phyloP scores from a whole-genome alignment of 1,284 basidiomycete species.

The Sphagnurus paluster region DNA sequence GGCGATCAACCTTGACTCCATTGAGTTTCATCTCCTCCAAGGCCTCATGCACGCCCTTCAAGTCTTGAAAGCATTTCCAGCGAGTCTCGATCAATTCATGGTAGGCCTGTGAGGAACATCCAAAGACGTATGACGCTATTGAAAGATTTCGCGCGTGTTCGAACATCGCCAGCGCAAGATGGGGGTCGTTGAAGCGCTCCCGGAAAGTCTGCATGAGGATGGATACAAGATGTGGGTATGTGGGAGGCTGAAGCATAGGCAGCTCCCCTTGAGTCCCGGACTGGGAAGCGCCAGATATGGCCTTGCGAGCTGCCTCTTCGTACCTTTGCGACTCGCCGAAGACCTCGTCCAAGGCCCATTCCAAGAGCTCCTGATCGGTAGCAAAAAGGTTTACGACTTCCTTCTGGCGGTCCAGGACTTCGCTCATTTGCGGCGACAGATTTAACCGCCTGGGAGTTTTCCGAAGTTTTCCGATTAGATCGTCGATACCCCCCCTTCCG shows the following conservation, averaged over 20 bases:
- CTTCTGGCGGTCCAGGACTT: constrained; percentile 71
- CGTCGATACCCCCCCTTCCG: constrained; percentile 33
- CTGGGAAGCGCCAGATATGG: constrained; percentile 28
- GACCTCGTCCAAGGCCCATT: constrained; percentile 74
- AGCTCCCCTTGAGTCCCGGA: constrained; percentile 23
- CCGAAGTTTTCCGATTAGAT: constrained; percentile 50
- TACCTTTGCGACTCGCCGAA: constrained; percentile 58
- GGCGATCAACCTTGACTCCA: constrained; percentile 64
- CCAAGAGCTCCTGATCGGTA: constrained; percentile 71
- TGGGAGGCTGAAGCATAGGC: constrained; percentile 50
- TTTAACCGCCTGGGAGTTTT: constrained; percentile 46
- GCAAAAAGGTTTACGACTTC: constrained; percentile 74
- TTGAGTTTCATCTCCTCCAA: constrained; percentile 83
- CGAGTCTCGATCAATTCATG: constrained; percentile 81
- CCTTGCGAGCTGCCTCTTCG: constrained; percentile 46
- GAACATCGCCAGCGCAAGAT: constrained; percentile 84
- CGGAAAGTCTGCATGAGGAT: constrained; percentile 76
- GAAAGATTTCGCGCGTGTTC: constrained; percentile 73
- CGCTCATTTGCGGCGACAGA: constrained; percentile 53
- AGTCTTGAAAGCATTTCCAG: constrained; percentile 81
- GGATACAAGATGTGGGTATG: constrained; percentile 77
- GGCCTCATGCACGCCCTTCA: constrained; percentile 69
- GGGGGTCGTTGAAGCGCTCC: constrained; percentile 74
- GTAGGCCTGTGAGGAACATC: constrained; percentile 83
- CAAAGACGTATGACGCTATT: constrained; percentile 79